Conservation (phyloP, 2,329 filamentous ascomycete genomes). For the Fusarium sacchari region DNA sequence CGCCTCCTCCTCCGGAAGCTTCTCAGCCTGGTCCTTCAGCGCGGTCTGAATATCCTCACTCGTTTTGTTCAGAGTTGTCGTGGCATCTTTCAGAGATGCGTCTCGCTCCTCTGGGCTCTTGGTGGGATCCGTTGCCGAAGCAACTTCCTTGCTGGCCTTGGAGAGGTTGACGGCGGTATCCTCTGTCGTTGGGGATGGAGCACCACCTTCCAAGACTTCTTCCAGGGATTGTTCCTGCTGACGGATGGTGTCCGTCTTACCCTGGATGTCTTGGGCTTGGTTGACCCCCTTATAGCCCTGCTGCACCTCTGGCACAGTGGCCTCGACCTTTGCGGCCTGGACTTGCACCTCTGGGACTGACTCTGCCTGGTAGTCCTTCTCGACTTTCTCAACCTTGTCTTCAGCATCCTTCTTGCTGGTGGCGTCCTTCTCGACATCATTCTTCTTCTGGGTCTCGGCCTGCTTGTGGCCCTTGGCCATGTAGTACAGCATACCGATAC, state of each 20-base stretch:
- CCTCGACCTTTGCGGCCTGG: neutral
- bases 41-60: neutral
- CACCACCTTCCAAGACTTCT: neutral
- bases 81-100: neutral
- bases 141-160: neutral
- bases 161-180: neutral
- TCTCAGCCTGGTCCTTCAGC: neutral
- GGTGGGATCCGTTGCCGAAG: rapidly evolving
- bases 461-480: neutral
- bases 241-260: neutral
- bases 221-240: neutral
- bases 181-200: neutral
- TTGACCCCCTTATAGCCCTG: neutral
- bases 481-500: neutral
- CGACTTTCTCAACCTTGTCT: neutral
- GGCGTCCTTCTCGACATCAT: neutral
- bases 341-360: neutral
- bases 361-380: neutral
- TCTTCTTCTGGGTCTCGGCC: neutral
- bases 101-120: neutral
- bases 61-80: neutral
- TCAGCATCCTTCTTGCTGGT: neutral
- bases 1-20: neutral
- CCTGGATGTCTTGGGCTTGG: neutral
- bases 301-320: neutral